Base-by-base conservation (phyloP, 2,329 filamentous ascomycete genomes). In the Ceratocystis harringtonii region DNA sequence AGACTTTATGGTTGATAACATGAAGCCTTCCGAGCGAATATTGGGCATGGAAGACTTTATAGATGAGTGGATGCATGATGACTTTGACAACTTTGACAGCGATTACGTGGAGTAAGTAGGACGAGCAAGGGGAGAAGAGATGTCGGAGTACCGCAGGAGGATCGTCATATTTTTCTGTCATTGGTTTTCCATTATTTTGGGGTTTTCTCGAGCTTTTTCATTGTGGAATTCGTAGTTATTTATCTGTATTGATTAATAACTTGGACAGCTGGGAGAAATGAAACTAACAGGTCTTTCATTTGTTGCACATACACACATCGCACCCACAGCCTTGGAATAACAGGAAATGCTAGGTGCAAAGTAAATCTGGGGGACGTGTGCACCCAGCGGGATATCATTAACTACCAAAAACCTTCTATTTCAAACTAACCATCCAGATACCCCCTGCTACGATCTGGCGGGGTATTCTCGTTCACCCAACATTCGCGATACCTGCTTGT, bases 11-110 rank as follows among this genome's bases (percentile, higher is more conserved):
- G 55, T 58, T 69, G 89, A 92, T 73, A 92, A 92, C 72, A 82
- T 89, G 71, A 85, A 89, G 68, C 84, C 85, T 4, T 79, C 80
- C 1, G 88, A 90, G 74, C 76, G 81, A 28, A 84, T 87, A 68
- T 89, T 81, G 69, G 80, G 80, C 25, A 89, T 90, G 78, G 83
- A 81, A 1, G 88, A 92, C 72, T 92, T 92, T 70, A 73, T 89
- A 15, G 74, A 88, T 74, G 75, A 78, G 2, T 79, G 78, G 25
- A n/a, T 17, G 44, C 79, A 83, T 45, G 78, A 76, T 2, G 81
- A 82, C 74, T 80, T 77, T 0, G 81, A 62, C 17, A 81, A 82
- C 74, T 80, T 77, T 0, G 81, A 62, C 17, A 68, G 66, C 57
- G 68, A 69, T 22, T 65, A 67, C 28, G 50, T 17, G 48, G 48